Conservation (phyloP, 768 basidiomycete genomes). For the Lactarius hatsudake region DNA sequence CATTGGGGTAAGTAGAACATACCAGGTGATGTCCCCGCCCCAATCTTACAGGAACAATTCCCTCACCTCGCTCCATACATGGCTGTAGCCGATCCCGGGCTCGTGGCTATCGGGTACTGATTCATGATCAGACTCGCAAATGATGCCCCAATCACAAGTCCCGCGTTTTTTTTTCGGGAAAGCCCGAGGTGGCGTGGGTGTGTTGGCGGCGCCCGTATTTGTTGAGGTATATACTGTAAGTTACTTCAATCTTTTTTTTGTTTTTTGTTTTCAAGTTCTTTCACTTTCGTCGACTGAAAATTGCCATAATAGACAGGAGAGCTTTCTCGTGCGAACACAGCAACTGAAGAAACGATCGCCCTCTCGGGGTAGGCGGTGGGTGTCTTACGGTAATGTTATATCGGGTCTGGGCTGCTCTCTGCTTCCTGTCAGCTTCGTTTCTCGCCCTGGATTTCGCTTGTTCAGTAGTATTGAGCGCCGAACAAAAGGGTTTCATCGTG, state of each 20-base stretch:
- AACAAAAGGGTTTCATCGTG: neutral
- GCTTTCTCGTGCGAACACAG: neutral
- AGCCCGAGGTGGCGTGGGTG: conserved; percentile 3
- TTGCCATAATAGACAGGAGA: neutral
- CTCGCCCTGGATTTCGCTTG: neutral
- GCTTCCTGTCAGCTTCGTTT: neutral
- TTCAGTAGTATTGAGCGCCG: neutral
- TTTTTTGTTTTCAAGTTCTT: neutral
- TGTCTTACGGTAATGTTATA: neutral
- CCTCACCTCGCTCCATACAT: neutral
- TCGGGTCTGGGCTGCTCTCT: neutral
- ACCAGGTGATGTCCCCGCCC: neutral
- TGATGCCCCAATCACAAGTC: neutral
- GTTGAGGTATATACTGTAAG: neutral
- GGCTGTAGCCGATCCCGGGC: neutral
- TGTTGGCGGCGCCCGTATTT: neutral
- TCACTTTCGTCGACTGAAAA: neutral
- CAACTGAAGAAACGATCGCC: neutral
- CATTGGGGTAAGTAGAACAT: neutral
- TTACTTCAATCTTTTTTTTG: neutral
- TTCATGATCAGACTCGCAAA: neutral
- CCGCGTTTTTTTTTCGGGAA: neutral
- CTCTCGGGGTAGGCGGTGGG: neutral
- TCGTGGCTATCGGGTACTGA: neutral
- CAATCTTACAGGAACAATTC: neutral